A percentile compares a stretch with the other conserved stretches of the same genome.
Evolutionary conservation across 108 stramenopile species (phyloP).

Genomic region (Ochromonas danica): DNA sequence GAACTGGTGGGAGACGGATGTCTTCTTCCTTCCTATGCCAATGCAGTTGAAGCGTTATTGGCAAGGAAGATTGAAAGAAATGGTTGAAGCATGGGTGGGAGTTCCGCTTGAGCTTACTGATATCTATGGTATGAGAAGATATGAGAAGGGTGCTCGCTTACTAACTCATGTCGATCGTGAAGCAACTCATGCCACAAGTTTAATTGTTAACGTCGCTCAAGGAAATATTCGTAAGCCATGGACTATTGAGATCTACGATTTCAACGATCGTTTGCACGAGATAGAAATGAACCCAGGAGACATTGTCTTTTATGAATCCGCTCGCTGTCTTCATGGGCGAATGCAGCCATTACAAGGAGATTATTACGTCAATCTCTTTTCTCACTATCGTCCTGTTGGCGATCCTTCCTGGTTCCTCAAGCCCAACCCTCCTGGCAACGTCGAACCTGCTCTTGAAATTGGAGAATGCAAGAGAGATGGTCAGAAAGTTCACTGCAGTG

Average conservation of each 20-base stretch:
- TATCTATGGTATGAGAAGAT: constrained; percentile 83
- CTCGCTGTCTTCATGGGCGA: constrained; percentile 76
- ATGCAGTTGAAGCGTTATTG: constrained; percentile 65
- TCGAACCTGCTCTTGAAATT: constrained; percentile 7
- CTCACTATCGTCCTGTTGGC: constrained; percentile 73
- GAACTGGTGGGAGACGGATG: constrained; percentile 80
- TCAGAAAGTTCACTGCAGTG: background rate
- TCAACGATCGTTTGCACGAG: constrained; percentile 64
- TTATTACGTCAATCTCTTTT: constrained; percentile 75
- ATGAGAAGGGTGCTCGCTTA: constrained; percentile 73
- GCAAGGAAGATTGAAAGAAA: constrained; percentile 64
- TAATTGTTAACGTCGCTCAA: constrained; percentile 88
- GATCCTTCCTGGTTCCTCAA: constrained; percentile 18
- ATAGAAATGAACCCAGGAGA: constrained; percentile 71
- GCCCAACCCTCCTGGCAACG: background rate
- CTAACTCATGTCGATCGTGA: constrained; percentile 81
- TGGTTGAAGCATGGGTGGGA: constrained; percentile 76
- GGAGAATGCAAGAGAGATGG: constrained; percentile 9
- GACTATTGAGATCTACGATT: constrained; percentile 74
- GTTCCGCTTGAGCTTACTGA: constrained; percentile 78
- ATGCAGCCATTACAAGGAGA: constrained; percentile 67
- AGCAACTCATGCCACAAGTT: constrained; percentile 74
- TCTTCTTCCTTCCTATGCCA: constrained; percentile 69
- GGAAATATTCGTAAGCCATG: constrained; percentile 69
- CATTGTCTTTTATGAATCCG: constrained; percentile 81